Evolutionary conservation across 257 asterid species (phyloP), one percentile per base, ranked within the genome.

Genomic region (Solanum gandarillasii): DNA sequence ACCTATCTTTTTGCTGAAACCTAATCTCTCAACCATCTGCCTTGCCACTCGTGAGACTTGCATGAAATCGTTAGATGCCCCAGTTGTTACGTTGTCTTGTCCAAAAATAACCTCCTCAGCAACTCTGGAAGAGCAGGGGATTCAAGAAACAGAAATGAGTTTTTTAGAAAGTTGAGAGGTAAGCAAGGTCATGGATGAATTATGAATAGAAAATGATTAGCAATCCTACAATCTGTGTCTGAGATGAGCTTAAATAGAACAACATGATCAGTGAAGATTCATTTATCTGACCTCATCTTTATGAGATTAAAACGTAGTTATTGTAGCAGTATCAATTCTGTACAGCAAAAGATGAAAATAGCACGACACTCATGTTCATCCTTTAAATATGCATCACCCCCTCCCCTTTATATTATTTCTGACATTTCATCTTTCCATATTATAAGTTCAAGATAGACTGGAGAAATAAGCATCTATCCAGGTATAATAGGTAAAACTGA

Each of bases 31-130:
- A 5, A 96, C 99, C 99, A 97, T 97, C 90, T 97, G 99, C 79
- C 99, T 91, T 23, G 99, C 98, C 12, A 97, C 99, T 91, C 99
- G 89, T 5, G 99, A 97, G 14, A 97, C 99, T 94, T 97, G 99
- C 99, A 95, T 95, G 93, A 95, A 95, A 90, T 97, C 99, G n/a
- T 93, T 95, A 36, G 99, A 97, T 76, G 99, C 99, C n/a, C 99
- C 99, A 16, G 99, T 97, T n/a, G 98, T 97, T 32, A 97, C 99
- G 9, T 96, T 96, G 21, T 97, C 96, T 55, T 89, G 20, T 52
- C 99, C 99, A 73, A 95, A 96, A 31, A 97, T 95, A 62, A 96
- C 98, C 92, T 96, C 98, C 87, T 96, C 99, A 5, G 99, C 99
- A 31, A 96, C 95, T 90, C 99, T 97, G 94, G 73, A 87, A 18